Percentiles rank a stretch among this genome's conserved stretches.
Evolutionary conservation across 2,329 filamentous ascomycete species (phyloP).

Genomic region (Lizonia empirigonia): DNA sequence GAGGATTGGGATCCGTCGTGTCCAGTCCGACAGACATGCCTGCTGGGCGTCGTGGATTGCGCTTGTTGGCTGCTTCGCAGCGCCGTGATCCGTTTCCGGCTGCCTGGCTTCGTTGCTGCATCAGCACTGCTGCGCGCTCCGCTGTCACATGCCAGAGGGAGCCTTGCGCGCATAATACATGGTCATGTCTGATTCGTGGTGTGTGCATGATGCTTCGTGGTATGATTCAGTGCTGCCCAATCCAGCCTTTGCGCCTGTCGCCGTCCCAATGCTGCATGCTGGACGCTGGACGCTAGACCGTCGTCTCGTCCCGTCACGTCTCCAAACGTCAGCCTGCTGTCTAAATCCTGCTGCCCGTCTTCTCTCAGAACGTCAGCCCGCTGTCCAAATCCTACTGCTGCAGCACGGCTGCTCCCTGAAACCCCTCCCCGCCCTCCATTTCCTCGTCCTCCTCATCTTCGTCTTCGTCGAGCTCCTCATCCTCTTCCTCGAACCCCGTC

Average conservation of each 20-base stretch:
- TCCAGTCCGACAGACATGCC: not conserved
- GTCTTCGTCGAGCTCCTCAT: constrained; percentile 66
- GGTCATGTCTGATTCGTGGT: not conserved
- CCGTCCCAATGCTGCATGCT: constrained; percentile 26
- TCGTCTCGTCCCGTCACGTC: too few relatives aligned
- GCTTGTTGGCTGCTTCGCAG: constrained; percentile 3
- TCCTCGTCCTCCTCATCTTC: constrained; percentile 58
- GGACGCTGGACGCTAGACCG: too few relatives aligned
- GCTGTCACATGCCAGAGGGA: not conserved
- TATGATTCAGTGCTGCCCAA: constrained; percentile 19
- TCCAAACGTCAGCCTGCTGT: too few relatives aligned
- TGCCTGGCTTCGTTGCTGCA: not conserved
- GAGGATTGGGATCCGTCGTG: too few relatives aligned
- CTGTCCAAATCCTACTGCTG: not conserved
- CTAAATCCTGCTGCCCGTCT: not conserved
- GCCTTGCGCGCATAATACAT: too few relatives aligned
- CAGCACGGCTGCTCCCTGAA: constrained; percentile 33
- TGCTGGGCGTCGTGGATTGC: not conserved
- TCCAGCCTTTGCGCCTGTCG: constrained; percentile 30
- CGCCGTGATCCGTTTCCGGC: too few relatives aligned
- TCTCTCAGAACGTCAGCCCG: not conserved
- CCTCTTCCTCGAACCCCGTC: constrained; percentile 74
- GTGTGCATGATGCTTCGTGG: constrained; percentile 1
- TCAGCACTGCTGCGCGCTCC: not conserved
- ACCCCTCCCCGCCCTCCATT: constrained; percentile 35